Conservation (phyloP, 495 filamentous ascomycete species). For the Aspergillus wentii region DNA sequence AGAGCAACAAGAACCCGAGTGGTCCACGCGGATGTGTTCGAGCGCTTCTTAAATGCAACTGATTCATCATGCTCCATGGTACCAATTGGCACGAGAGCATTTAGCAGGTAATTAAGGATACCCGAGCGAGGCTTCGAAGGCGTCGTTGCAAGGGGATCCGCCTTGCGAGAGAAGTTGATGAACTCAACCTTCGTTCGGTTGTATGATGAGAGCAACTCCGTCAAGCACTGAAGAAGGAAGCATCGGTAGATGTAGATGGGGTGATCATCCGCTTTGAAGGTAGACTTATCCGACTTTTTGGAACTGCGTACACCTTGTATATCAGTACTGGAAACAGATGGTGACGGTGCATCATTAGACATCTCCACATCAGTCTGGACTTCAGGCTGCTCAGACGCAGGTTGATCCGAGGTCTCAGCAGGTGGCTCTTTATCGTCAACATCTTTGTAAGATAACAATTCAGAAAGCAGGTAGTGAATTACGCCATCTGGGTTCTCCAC, state of each 20-base stretch:
- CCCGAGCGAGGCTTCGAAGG: constrained; percentile 92
- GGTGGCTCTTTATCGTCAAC: constrained; percentile 73
- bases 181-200: constrained; percentile 96
- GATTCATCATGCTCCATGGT: constrained; percentile 72
- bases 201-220: constrained; percentile 89
- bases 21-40: constrained; percentile 76
- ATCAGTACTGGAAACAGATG: constrained; percentile 34
- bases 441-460: constrained; percentile 86
- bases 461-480: constrained; percentile 90
- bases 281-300: constrained; percentile 67
- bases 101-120: constrained; percentile 89
- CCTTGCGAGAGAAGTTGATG: constrained; percentile 94
- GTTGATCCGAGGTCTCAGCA: constrained; percentile 44
- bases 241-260: constrained; percentile 95
- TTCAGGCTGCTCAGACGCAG: constrained; percentile 25
- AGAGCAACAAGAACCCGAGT: constrained; percentile 80
- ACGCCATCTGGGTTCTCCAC: constrained; percentile 94
- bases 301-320: constrained; percentile 19
- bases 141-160: constrained; percentile 73
- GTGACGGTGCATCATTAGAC: constrained; percentile 31
- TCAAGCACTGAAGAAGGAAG: constrained; percentile 89
- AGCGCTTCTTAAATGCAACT: constrained; percentile 73
- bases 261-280: constrained; percentile 89
- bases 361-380: constrained; percentile 50
- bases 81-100: constrained; percentile 73